Evolutionary conservation across 768 basidiomycete species (phyloP), one percentile per base, ranked within the genome.

Genomic region (Boletus barrowsii): DNA sequence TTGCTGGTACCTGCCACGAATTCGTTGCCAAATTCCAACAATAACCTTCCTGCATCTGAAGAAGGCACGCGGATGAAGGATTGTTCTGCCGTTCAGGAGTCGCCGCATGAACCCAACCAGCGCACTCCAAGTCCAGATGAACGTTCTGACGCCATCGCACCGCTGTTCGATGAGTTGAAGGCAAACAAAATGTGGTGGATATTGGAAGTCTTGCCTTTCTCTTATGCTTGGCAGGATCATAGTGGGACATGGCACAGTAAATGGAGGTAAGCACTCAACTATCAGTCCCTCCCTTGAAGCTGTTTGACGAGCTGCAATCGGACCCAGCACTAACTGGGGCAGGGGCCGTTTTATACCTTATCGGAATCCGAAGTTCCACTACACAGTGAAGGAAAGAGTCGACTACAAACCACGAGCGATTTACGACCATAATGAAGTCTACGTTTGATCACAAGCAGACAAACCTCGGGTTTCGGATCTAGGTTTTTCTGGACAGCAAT

Each of bases 201-300:
- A n/a, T 69, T 90, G 35, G 89, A 92, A 69, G 69, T 88, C 26
- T 29, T 89, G 0, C 88, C 86, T 15, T 62, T 77, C 50, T 66
- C 62, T 37, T 80, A 76, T 59, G 65, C 72, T 18, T 86, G 77
- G 76, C 87, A 89, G 64, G 83, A 88, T 54, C 58, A 55, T 0
- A 47, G 76, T 1, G 81, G 83, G 2, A 62, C 59, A 15, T 88
- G 86, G 87, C 79, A 82, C 56, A 72, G 55, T 9, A 70, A 70
- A 42, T 81, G 76, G 69, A 74, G 75, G 88, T 89, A 58, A 52
- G 86, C 71, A 14, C 40, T 30, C 6, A 20, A 36, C 33, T 45
- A 46, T 56, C 10, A 11, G 5, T 24, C 13, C 9, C 15, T 24
- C 13, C 9, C 15, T 35, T 26, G 18, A 48, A 35, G 13, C 14